Evolutionary conservation across 345 rosid species (phyloP), one percentile per base, ranked within the genome.

Genomic region (Syzygium oleosum): DNA sequence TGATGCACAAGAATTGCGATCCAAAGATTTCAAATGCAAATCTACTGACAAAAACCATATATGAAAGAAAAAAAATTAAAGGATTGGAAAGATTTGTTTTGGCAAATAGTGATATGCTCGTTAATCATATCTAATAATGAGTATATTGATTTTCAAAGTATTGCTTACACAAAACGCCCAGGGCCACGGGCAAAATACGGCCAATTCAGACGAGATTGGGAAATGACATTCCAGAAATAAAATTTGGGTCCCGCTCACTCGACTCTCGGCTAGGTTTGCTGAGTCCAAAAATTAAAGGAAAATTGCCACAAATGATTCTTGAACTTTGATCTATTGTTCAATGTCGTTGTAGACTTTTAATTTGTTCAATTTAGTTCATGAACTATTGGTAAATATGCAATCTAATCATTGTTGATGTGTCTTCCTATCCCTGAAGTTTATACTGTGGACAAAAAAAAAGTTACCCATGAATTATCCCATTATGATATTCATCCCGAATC

Each of bases 271-370:
- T 16, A 68, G 46, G 46, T 34, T 68, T 73, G 25, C 17, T 9
- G n/a, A 61, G 38, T 61, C 12, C 15, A 15, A 61, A 61, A 61
- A 10, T 13, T 58, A 25, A 23, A 29, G 16, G 4, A 12, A 22
- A 19, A 38, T 17, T 73, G 25, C 1, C 3, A 17, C 2, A 34
- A 61, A 34, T 34, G 23, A 21, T 34, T 9, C 38, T 1, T 1
- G 19, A 73, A 73, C 11, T 73, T 73, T 73, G 13, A 13, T 8
- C 0, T 8, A 31, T 7, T 1, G 3, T 31, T 0, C 1, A 31
- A 0, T 1, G 2, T 19, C 14, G 10, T 38, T 0, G 4, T 73
- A 19, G 38, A 73, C 0, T 34, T 34, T 34, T 9, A 34, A 73
- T 73, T 73, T 22, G 9, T 73, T 73, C 2, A 34, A 0, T 34